These are phyloP conservation scores for Trichoderma pleuroti DNA, from an alignment of 2,329 filamentous ascomycete genomes.

Conservation along the genomic window DNA sequence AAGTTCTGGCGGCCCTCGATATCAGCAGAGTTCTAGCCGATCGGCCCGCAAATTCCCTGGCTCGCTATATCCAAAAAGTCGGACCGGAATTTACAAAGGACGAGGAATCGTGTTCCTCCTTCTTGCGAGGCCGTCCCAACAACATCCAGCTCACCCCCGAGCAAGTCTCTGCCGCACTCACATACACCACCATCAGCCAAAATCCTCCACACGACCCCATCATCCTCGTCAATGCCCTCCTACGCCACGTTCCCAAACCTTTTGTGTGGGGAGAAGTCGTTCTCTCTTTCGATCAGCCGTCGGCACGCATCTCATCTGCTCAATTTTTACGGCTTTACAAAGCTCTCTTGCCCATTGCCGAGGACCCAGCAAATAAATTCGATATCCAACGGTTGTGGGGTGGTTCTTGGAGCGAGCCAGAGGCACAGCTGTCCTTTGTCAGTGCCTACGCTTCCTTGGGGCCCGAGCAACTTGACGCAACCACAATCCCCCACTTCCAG, in stretches of 20 bases:
- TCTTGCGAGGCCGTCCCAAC: slow-evolving; percentile 51
- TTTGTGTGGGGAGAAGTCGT: slow-evolving; percentile 72
- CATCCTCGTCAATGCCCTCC: slow-evolving; percentile 59
- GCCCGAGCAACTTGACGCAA: slow-evolving; percentile 74
- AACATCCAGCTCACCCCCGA: slow-evolving; percentile 69
- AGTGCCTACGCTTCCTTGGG: slow-evolving; percentile 77
- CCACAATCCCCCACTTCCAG: slow-evolving; percentile 76
- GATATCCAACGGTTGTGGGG: slow-evolving; percentile 91
- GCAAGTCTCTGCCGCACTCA: slow-evolving; percentile 76
- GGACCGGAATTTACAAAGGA: slow-evolving; percentile 74
- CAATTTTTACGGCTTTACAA: slow-evolving; percentile 83
- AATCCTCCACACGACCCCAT: slow-evolving; percentile 51
- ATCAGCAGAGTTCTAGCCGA: slow-evolving; percentile 63
- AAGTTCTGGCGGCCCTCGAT: slow-evolving; percentile 67
- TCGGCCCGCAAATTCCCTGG: slow-evolving; percentile 53
- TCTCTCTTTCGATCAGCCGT: slow-evolving; percentile 74
- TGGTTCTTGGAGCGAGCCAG: slow-evolving; percentile 78
- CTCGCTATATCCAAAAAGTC: slow-evolving; percentile 66
- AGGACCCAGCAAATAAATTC: slow-evolving; percentile 49
- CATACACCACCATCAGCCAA: slow-evolving; percentile 60
- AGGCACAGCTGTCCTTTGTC: slow-evolving; percentile 91
- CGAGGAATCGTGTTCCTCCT: slow-evolving; percentile 60
- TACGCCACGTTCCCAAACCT: slow-evolving; percentile 58
- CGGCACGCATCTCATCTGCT: slow-evolving; percentile 68
- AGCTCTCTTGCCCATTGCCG: slow-evolving; percentile 69